Conservation (phyloP, 768 basidiomycete species). For the Suillus subalutaceus region DNA sequence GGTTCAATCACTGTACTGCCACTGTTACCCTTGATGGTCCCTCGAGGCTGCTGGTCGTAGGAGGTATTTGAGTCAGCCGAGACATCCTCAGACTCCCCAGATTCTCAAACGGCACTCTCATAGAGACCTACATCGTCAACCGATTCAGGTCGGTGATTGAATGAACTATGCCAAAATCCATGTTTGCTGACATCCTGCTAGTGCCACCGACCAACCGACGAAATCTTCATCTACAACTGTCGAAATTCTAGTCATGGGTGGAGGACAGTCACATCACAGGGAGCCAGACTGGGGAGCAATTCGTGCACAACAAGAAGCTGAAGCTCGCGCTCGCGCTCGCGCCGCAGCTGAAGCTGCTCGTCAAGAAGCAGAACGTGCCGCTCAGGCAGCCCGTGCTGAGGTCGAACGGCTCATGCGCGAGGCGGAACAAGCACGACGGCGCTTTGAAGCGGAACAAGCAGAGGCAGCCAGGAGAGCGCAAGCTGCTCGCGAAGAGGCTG, state of each 20-base stretch:
- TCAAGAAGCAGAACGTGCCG: conserved; percentile 28
- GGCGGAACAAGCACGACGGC: background rate
- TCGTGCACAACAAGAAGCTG: conserved; percentile 19
- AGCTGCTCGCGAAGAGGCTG: conserved; percentile 25
- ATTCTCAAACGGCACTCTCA: background rate
- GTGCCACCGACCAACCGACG: background rate
- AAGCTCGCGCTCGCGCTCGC: conserved; percentile 11
- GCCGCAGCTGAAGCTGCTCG: conserved; percentile 15
- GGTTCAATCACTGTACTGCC: background rate
- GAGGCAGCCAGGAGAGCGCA: conserved; percentile 21
- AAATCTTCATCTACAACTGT: background rate
- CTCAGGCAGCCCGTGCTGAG: conserved; percentile 25
- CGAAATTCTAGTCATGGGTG: conserved; percentile 24
- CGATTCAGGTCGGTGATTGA: background rate
- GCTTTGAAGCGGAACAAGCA: background rate
- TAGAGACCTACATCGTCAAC: background rate
- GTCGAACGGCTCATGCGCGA: conserved; percentile 20
- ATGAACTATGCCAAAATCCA: background rate
- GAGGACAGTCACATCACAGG: conserved; percentile 25
- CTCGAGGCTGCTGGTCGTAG: background rate
- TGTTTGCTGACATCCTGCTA: background rate
- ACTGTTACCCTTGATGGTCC: background rate
- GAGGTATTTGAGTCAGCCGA: background rate
- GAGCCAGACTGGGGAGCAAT: conserved; percentile 29
- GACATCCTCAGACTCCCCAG: background rate